phyloP scores from a whole-genome alignment of 169 alveolate species.

The Plasmodium knowlesi region DNA sequence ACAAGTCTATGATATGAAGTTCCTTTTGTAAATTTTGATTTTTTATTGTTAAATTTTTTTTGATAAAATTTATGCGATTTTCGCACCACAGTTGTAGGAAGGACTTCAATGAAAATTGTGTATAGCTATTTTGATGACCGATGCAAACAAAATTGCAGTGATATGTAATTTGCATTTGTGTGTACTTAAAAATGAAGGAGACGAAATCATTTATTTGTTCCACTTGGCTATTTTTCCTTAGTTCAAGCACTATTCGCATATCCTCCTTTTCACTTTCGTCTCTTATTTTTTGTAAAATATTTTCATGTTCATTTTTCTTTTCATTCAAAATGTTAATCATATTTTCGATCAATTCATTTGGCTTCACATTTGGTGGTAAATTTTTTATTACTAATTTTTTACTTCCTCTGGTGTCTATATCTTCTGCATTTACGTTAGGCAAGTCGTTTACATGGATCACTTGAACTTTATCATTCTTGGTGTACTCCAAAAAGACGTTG shows the following conservation, averaged over 20 bases:
- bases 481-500: conserved; percentile 57
- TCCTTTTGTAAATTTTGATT: conserved; percentile 46
- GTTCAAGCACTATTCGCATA: conserved; percentile 76
- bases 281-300: conserved; percentile 53
- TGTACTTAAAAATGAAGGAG: conserved; percentile 38
- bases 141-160: conserved; percentile 76
- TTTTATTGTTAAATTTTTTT: conserved; percentile 25
- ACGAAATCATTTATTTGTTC: conserved; percentile 64
- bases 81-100: conserved; percentile 58
- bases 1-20: conserved; percentile 33
- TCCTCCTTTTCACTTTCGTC: conserved; percentile 79
- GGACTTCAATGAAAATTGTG: conserved; percentile 67
- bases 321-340: conserved; percentile 29
- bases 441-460: conserved; percentile 31
- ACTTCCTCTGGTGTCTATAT: conserved; percentile 11
- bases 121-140: conserved; percentile 59
- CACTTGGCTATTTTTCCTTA: conserved; percentile 53
- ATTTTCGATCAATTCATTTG: conserved; percentile 53
- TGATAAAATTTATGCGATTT: conserved; percentile 41
- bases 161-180: conserved; percentile 64
- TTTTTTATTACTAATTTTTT: conserved; percentile 63
- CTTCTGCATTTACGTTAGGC: background rate
- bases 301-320: conserved; percentile 69
- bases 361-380: conserved; percentile 78
- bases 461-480: conserved; percentile 14